These are phyloP conservation scores for Xanthoconium separans DNA, from an alignment of 1,284 basidiomycete genomes.

Conservation along the genomic window DNA sequence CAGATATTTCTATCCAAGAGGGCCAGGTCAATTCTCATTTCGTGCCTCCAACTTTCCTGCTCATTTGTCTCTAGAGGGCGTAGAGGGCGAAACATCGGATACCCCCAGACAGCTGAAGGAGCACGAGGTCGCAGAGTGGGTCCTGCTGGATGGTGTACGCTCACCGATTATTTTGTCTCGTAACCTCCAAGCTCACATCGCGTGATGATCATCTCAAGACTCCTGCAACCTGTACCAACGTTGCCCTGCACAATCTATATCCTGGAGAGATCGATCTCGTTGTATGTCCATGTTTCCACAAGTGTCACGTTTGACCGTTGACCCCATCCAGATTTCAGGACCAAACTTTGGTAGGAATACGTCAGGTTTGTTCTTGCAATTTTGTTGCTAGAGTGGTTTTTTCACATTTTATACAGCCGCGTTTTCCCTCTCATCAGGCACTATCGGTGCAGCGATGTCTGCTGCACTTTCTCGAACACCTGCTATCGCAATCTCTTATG, in stretches of 20 bases:
- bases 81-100: slow-evolving; percentile 61
- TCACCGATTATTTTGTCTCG: neutral
- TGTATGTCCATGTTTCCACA: slow-evolving; percentile 40
- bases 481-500: slow-evolving; percentile 83
- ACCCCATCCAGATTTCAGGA: slow-evolving; percentile 58
- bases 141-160: slow-evolving; percentile 80
- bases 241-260: slow-evolving; percentile 86
- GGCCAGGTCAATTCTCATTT: slow-evolving; percentile 41
- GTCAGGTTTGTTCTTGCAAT: slow-evolving; percentile 47
- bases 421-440: slow-evolving; percentile 86
- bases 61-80: slow-evolving; percentile 50
- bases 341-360: slow-evolving; percentile 82
- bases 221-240: slow-evolving; percentile 88
- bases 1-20: slow-evolving; percentile 78
- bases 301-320: neutral
- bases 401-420: slow-evolving; percentile 53
- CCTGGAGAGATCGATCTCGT: slow-evolving; percentile 83
- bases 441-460: slow-evolving; percentile 85
- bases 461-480: slow-evolving; percentile 70
- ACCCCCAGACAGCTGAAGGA: slow-evolving; percentile 66
- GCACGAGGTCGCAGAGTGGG: slow-evolving; percentile 84
- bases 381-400: slow-evolving; percentile 1
- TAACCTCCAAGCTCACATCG: slow-evolving; percentile 9
- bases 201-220: slow-evolving; percentile 55
- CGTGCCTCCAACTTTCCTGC: neutral